These are phyloP conservation scores for Scenedesmus sp. DNA, from an alignment of 163 green algal genomes.

Conservation along the genomic window DNA sequence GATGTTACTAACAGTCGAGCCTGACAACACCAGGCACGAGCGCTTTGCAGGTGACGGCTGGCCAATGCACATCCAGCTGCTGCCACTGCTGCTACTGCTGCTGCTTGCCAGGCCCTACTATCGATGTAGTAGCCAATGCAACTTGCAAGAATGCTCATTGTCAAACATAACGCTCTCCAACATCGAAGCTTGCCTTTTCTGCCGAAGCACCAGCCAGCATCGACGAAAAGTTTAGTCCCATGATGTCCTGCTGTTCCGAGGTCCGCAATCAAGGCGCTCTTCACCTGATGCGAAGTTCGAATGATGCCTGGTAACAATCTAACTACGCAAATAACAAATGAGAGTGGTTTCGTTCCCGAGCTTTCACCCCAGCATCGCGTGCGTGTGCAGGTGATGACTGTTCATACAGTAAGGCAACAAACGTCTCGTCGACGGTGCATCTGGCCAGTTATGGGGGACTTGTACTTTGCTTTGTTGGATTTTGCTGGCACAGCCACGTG, in stretches of 20 bases:
- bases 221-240: slow-evolving; percentile 40
- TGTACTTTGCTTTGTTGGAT: too few species aligned
- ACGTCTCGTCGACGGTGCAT: too few species aligned
- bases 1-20: too few species aligned
- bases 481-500: too few species aligned
- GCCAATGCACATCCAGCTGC: background rate
- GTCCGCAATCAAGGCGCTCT: background rate
- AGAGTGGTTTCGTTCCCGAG: too few species aligned
- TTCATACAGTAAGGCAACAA: background rate
- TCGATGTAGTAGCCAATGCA: background rate
- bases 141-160: background rate
- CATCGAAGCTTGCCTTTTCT: background rate
- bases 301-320: too few species aligned
- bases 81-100: background rate
- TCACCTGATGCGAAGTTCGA: background rate
- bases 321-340: too few species aligned
- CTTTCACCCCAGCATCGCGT: too few species aligned
- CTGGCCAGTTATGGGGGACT: too few species aligned
- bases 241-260: background rate
- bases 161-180: background rate
- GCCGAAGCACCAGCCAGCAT: slow-evolving; percentile 17
- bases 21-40: too few species aligned
- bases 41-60: background rate
- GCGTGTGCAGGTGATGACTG: background rate
- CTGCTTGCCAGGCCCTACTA: background rate